Conservation (phyloP, 192 early-diverging fungal genomes). For the Podila epicladia region DNA sequence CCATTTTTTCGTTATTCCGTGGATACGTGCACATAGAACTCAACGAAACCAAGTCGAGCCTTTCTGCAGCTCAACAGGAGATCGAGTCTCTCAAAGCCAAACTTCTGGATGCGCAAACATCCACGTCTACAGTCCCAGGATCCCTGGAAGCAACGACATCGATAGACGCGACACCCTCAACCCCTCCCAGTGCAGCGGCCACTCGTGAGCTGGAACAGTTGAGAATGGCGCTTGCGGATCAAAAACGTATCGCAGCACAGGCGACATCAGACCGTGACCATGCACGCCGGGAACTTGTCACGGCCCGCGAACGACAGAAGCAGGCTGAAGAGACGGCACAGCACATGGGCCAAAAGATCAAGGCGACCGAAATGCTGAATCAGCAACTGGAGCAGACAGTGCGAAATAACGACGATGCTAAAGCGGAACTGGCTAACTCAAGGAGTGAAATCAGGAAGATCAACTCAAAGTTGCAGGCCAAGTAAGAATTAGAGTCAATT, state of each 20-base stretch:
- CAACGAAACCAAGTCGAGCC: not conserved
- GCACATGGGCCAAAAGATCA: not conserved
- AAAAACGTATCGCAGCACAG: not conserved
- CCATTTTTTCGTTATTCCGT: not conserved
- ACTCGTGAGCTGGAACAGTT: not conserved
- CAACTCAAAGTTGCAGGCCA: not conserved
- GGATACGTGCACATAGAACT: not conserved
- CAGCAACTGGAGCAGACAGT: not conserved
- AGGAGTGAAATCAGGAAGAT: not conserved
- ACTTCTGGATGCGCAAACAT: not conserved
- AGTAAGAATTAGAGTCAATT: not conserved
- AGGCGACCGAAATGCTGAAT: constrained; percentile 2
- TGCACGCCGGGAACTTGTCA: not conserved
- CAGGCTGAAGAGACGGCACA: not conserved
- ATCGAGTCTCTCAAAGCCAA: not conserved
- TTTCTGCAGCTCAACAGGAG: not conserved
- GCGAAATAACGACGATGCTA: not conserved
- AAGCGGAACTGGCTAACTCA: not conserved
- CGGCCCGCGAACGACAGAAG: not conserved
- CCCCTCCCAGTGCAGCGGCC: too few relatives aligned
- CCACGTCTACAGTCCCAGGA: not conserved
- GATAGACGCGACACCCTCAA: not conserved
- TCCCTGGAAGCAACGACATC: not conserved
- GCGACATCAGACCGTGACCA: not conserved
- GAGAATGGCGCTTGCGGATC: not conserved